Base-by-base conservation (phyloP, 257 asterid genomes). In the Sherardia arvensis region DNA sequence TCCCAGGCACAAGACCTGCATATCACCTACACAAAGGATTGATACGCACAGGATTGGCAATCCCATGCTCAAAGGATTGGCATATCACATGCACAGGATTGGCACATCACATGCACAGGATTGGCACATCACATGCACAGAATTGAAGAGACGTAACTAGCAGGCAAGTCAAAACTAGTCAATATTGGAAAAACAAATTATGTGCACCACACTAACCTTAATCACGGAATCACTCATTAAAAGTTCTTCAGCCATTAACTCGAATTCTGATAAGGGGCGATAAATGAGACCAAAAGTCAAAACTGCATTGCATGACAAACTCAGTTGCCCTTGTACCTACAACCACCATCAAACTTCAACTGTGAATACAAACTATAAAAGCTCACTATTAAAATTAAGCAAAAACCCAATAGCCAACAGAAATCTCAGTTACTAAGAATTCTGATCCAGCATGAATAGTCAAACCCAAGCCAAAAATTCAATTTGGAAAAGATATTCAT, bases 231-330 rank as follows among this genome's bases (percentile, higher is more conserved):
- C 95, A 69, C 97, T 90, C 97, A 90, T 90, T 64, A 90, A 83
- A 79, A 90, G 97, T 75, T 90, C 97, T 79, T 90, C 95, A 33
- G 97, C 90, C 81, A 85, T 73, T 78, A 90, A 72, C 73, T 90
- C 97, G 72, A 90, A 90, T 73, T 85, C 97, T 25, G 97, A 90
- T 53, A 73, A 62, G 57, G 92, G 85, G 75, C 62, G 79, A 76
- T 80, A 84, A 56, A 68, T 78, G 51, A 87, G 88, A 53, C 97
- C 97, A 76, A 90, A 90, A 76, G 84, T 87, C 79, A 90, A 76
- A 73, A 83, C 78, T 77, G 95, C 87, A 66, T 85, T 88, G 71
- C 82, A 51, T 9, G 97, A 85, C 78, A 90, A 81, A 74, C 95
- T 85, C 64, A 90, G 83, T 74, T 90, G 94, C 75, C 95, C 97